Conservation (phyloP, 2,329 filamentous ascomycete genomes). For the Apiospora kogelbergensis region DNA sequence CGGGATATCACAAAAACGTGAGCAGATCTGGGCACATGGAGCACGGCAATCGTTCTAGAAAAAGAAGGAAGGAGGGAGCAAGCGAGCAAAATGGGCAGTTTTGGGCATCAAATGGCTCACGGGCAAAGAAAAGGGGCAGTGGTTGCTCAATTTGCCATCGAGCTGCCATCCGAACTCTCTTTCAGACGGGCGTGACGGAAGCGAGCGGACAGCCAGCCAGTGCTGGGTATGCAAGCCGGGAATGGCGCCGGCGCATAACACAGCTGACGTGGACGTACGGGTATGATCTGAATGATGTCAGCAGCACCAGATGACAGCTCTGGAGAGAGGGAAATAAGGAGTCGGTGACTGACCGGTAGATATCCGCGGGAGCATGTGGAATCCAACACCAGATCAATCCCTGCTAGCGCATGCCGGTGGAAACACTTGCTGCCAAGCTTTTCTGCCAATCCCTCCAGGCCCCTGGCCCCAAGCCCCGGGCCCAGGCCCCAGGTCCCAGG, state of each 20-base stretch:
- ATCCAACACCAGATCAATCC: conserved; percentile 1
- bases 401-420: conserved; percentile 10
- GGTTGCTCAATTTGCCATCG: neutral
- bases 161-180: neutral
- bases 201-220: neutral
- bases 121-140: neutral
- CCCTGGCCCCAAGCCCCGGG: neutral
- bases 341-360: conserved; percentile 3
- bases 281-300: neutral
- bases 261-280: neutral
- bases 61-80: neutral
- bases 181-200: neutral
- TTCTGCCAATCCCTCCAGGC: conserved; percentile 17
- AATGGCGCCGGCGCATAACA: neutral
- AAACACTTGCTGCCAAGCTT: conserved; percentile 22
- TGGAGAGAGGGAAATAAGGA: neutral
- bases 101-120: neutral
- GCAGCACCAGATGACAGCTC: neutral
- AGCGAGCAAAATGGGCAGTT: neutral
- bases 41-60: neutral
- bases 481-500: too few species aligned
- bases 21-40: neutral
- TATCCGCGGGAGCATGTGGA: neutral
- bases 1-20: neutral
- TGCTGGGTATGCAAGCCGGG: neutral